Percentiles rank a stretch among this genome's conserved stretches.
phyloP scores from a whole-genome alignment of 495 filamentous ascomycete species.

The Penicillium crystallinum region DNA sequence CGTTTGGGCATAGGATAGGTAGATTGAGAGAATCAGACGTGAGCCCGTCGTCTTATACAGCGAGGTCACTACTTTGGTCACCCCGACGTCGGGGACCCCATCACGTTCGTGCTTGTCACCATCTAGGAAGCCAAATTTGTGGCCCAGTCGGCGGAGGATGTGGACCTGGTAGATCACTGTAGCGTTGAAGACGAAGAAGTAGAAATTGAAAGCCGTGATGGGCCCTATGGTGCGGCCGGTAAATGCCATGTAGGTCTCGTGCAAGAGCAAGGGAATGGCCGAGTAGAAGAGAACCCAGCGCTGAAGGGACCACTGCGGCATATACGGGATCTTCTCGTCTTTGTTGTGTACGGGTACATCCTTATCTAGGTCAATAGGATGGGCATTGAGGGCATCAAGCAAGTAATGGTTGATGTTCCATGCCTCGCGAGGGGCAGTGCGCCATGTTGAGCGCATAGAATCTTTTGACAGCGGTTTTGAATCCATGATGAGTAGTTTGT shows the following conservation, averaged over 20 bases:
- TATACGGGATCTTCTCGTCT: conserved; percentile 33
- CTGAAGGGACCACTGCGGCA: conserved; percentile 36
- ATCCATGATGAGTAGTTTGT: conserved; percentile 15
- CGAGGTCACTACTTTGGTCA: conserved; percentile 24
- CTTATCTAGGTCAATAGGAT: conserved; percentile 29
- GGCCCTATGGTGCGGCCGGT: conserved; percentile 28
- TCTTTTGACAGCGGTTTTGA: conserved; percentile 32
- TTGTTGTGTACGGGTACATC: conserved; percentile 35
- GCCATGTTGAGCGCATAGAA: conserved; percentile 44
- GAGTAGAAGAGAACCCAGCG: conserved; percentile 38
- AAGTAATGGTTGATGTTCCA: conserved; percentile 36
- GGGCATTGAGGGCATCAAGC: conserved; percentile 31
- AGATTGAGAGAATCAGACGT: conserved; percentile 23
- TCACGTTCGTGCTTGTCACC: conserved; percentile 31
- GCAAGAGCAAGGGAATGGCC: conserved; percentile 29
- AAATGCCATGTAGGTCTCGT: conserved; percentile 29
- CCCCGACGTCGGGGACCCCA: conserved; percentile 27
- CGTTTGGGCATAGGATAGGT: conserved; percentile 22
- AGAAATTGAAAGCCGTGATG: conserved; percentile 32
- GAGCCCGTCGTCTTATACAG: conserved; percentile 32
- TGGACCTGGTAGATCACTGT: conserved; percentile 34
- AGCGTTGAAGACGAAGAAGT: conserved; percentile 34
- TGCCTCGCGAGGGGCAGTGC: conserved; percentile 23
- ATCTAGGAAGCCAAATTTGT: conserved; percentile 27
- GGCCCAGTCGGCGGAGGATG: conserved; percentile 26